A percentile compares a stretch with the other conserved stretches of the same genome.
phyloP scores from a whole-genome alignment of 768 basidiomycete species.

The Calocera cornea region DNA sequence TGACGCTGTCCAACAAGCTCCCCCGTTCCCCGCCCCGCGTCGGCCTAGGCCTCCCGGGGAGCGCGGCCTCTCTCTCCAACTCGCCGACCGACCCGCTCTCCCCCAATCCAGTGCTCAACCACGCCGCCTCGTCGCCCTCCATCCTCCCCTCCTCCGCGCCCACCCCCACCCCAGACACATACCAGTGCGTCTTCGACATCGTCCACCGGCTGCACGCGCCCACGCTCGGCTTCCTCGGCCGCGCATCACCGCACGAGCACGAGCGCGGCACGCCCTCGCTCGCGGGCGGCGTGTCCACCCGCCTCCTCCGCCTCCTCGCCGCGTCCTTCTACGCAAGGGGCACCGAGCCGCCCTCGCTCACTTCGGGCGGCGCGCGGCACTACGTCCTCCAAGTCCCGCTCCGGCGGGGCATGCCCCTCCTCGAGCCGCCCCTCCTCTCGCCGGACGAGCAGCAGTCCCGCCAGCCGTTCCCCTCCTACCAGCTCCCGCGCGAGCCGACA shows the following conservation, averaged over 20 bases:
- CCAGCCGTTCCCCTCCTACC: slow-evolving; percentile 36
- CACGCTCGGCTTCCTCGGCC: background rate
- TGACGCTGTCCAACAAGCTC: slow-evolving; percentile 26
- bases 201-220: slow-evolving; percentile 37
- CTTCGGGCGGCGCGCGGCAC: background rate
- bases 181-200: slow-evolving; percentile 43
- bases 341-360: background rate
- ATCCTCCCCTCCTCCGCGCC: slow-evolving; percentile 5
- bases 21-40: slow-evolving; percentile 21
- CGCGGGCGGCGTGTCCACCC: background rate
- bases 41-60: too few species aligned
- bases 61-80: slow-evolving; percentile 19
- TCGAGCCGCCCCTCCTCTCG: slow-evolving; percentile 35
- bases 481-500: slow-evolving; percentile 55
- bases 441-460: slow-evolving; percentile 35
- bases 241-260: too few species aligned
- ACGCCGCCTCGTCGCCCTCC: slow-evolving; percentile 23
- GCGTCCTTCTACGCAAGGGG: slow-evolving; percentile 7
- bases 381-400: slow-evolving; percentile 30
- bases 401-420: slow-evolving; percentile 52
- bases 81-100: slow-evolving; percentile 24
- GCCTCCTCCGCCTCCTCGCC: slow-evolving; percentile 9
- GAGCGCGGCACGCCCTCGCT: background rate
- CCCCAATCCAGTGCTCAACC: slow-evolving; percentile 13
- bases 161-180: slow-evolving; percentile 18